Conservation (phyloP, 169 alveolate genomes). For the Plasmodium billcollinsi region DNA sequence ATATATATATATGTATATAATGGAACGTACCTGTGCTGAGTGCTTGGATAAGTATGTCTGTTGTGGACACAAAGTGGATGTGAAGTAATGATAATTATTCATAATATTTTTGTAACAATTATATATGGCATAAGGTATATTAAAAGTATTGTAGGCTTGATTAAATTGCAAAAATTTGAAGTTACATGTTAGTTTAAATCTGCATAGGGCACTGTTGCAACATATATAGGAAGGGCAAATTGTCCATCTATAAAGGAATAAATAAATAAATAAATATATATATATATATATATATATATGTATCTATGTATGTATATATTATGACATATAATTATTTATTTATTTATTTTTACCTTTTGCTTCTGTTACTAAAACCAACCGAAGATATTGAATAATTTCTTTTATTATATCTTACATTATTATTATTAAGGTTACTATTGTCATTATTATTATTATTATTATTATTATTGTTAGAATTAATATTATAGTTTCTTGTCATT, state of each 20-base stretch:
- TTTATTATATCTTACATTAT: neutral
- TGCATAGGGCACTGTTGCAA: constrained; percentile 68
- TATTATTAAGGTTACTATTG: neutral
- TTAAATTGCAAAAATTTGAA: constrained; percentile 65
- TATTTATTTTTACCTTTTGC: constrained; percentile 42
- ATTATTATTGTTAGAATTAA: neutral
- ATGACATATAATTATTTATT: neutral
- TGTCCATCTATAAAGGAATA: constrained; percentile 41
- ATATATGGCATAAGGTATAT: constrained; percentile 52
- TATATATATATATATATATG: constrained; percentile 1
- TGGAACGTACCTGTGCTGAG: constrained; percentile 46
- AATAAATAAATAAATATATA: neutral
- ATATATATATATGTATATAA: too few species aligned
- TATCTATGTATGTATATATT: constrained; percentile 10
- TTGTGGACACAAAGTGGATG: constrained; percentile 67
- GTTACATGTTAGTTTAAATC: constrained; percentile 65
- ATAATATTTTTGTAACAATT: constrained; percentile 69
- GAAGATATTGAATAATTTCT: constrained; percentile 63
- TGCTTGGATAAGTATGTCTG: constrained; percentile 67
- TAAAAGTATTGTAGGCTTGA: constrained; percentile 42
- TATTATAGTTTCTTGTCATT: neutral
- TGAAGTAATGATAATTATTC: constrained; percentile 54
- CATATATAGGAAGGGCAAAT: constrained; percentile 74
- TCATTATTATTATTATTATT: too few species aligned
- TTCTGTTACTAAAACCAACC: constrained; percentile 71